These are phyloP conservation scores for Leptographium galeiforme DNA, from an alignment of 2,329 filamentous ascomycete species.

Conservation along the genomic window DNA sequence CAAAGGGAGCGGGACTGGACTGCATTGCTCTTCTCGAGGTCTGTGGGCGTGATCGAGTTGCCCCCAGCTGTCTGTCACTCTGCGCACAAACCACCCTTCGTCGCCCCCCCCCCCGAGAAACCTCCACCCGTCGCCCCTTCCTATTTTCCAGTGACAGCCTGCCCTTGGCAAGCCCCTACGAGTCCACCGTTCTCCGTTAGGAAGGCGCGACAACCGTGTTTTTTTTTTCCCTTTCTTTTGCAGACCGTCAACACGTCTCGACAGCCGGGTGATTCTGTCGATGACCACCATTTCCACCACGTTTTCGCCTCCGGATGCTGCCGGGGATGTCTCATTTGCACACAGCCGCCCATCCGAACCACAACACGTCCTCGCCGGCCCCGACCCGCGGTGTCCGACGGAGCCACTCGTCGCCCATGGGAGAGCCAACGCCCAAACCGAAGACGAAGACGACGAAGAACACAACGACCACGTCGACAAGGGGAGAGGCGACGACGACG, in stretches of 20 bases:
- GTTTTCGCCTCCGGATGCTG: neutral
- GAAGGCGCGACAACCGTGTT: neutral
- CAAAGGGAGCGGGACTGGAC: too few species aligned
- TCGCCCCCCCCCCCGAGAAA: neutral
- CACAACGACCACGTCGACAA: neutral
- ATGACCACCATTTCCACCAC: neutral
- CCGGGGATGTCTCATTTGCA: neutral
- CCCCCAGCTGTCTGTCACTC: neutral
- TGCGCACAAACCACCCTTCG: neutral
- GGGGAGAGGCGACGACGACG: too few species aligned
- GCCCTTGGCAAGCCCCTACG: neutral
- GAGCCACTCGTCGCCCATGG: neutral
- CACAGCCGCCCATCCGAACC: neutral
- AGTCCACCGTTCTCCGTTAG: neutral
- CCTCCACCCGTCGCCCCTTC: slow-evolving; percentile 3
- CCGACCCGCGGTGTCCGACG: slow-evolving; percentile 4
- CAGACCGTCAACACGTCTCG: neutral
- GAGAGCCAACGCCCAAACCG: neutral
- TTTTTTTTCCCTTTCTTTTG: neutral
- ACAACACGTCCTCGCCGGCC: neutral
- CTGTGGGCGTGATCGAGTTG: too few species aligned
- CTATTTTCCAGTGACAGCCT: neutral
- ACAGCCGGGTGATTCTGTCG: neutral
- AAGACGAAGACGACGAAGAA: neutral
- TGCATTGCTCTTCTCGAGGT: too few species aligned